A percentile compares a stretch with the other conserved stretches of the same genome.
Evolutionary conservation across 352 stramenopile genomes (phyloP).

Genomic region (Pythium phragmitis): DNA sequence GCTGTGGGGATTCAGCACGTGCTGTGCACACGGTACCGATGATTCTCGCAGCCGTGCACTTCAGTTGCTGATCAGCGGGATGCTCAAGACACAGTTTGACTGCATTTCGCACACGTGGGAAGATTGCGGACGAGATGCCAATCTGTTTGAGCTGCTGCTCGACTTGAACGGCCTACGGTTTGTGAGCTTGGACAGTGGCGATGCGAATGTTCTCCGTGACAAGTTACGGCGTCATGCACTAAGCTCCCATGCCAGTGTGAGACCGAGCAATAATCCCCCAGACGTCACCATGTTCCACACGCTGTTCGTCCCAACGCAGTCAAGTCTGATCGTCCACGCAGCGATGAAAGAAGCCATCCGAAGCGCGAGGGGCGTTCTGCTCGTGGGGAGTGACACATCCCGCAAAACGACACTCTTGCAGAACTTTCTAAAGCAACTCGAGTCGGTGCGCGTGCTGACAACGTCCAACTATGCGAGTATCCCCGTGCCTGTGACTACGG

Average conservation of each 20-base stretch:
- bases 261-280: neutral
- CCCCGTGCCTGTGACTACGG: conserved; percentile 13
- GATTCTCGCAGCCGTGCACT: conserved; percentile 13
- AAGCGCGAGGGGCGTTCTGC: conserved; percentile 25
- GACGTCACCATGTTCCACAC: conserved; percentile 19
- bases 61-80: conserved; percentile 27
- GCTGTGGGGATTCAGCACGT: conserved; percentile 40
- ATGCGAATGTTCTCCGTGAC: conserved; percentile 22
- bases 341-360: conserved; percentile 30
- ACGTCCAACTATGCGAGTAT: conserved; percentile 28
- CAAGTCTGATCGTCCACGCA: conserved; percentile 32
- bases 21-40: conserved; percentile 4
- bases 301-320: conserved; percentile 32
- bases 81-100: conserved; percentile 31
- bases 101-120: conserved; percentile 27
- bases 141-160: conserved; percentile 31
- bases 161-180: conserved; percentile 28
- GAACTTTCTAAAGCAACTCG: conserved; percentile 32
- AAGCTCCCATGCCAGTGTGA: neutral
- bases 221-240: conserved; percentile 22
- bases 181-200: conserved; percentile 24
- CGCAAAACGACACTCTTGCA: conserved; percentile 30
- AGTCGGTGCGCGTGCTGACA: conserved; percentile 24
- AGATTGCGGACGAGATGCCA: conserved; percentile 27
- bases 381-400: conserved; percentile 27